A percentile compares a stretch with the other conserved stretches of the same genome.
Evolutionary conservation across 306 rosid species (phyloP).

Genomic region (Acacia melanoxylon): DNA sequence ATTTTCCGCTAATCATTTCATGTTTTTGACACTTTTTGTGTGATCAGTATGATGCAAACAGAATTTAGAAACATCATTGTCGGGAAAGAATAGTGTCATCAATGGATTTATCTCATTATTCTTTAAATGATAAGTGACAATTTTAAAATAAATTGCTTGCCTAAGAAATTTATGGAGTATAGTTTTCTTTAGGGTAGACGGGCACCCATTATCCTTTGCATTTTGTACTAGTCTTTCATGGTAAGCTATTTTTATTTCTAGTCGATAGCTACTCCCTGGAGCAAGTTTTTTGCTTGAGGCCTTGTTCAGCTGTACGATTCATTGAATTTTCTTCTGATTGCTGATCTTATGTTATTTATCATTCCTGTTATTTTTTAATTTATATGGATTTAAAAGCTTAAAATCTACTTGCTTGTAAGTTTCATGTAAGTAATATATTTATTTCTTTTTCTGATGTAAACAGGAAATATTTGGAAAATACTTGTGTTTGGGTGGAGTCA

Average conservation of each 20-base stretch:
- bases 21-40: not conserved
- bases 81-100: not conserved
- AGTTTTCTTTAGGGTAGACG: not conserved
- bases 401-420: conserved; percentile 19
- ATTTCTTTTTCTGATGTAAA: not conserved
- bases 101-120: not conserved
- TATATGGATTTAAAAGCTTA: not conserved
- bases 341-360: not conserved
- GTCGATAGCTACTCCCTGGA: not conserved
- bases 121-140: not conserved
- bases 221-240: not conserved
- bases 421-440: not conserved
- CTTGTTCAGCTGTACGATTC: not conserved
- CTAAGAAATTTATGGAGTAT: not conserved
- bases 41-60: not conserved
- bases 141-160: not conserved
- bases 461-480: conserved; percentile 76
- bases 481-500: conserved; percentile 78
- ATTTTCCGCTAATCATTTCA: not conserved
- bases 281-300: not conserved
- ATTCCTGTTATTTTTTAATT: not conserved
- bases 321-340: not conserved
- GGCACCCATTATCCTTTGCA: not conserved
- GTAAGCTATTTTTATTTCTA: not conserved
- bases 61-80: not conserved